A percentile compares a stretch with the other conserved stretches of the same genome.
These are phyloP conservation scores for Metschnikowia baotianmanensis DNA, from an alignment of 805 yeast genomes.

Conservation along the genomic window DNA sequence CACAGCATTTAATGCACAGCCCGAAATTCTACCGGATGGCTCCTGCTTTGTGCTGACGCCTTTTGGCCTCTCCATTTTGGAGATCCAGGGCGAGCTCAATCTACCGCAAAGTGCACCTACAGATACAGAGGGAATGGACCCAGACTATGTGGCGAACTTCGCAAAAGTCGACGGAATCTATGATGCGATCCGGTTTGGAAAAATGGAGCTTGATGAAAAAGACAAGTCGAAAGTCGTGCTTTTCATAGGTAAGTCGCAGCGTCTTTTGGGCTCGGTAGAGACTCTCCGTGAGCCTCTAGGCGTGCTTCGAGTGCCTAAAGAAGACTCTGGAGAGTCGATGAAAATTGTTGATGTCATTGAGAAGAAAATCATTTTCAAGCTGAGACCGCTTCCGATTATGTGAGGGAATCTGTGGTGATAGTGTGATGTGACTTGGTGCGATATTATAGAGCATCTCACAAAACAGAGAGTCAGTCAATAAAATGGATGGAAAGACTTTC, in stretches of 20 bases:
- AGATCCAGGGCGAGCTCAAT: conserved; percentile 72
- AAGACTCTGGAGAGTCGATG: conserved; percentile 30
- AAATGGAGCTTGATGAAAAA: conserved; percentile 42
- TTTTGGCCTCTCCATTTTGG: conserved; percentile 58
- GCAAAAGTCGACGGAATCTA: conserved; percentile 31
- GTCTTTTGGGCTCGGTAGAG: conserved; percentile 61
- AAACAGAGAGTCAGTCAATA: too few species aligned
- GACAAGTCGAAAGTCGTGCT: conserved; percentile 49
- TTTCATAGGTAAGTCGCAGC: conserved; percentile 65
- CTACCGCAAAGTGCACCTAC: conserved; percentile 39
- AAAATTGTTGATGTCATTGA: conserved; percentile 58
- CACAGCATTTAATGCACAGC: conserved; percentile 8
- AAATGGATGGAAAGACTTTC: too few species aligned
- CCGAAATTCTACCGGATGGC: conserved; percentile 4
- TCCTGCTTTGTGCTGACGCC: conserved; percentile 43
- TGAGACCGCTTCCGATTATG: conserved; percentile 79
- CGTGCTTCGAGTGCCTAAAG: conserved; percentile 46
- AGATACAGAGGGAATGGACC: conserved; percentile 27
- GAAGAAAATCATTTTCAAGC: conserved; percentile 58
- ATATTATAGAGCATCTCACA: too few species aligned
- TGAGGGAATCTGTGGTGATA: conserved; percentile 28
- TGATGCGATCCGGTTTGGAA: conserved; percentile 53
- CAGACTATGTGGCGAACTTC: conserved; percentile 35
- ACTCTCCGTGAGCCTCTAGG: conserved; percentile 65
- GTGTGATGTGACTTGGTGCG: too few species aligned